A percentile compares a stretch with the other conserved stretches of the same genome.
Evolutionary conservation across 495 filamentous ascomycete genomes (phyloP).

Genomic region (Aspergillus indologenus): DNA sequence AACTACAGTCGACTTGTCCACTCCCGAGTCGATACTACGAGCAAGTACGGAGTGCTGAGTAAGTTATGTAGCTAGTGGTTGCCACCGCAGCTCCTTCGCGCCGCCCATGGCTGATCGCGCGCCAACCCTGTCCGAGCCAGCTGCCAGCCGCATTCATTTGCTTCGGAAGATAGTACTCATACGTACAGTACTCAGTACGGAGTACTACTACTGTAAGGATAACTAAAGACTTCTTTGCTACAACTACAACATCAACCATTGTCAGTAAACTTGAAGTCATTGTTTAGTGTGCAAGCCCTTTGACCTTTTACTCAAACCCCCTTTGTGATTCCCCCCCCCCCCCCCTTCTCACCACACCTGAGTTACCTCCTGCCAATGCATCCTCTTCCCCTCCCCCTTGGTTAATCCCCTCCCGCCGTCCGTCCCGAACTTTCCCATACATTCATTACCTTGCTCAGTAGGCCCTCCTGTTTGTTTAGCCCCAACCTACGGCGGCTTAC

Average conservation of each 20-base stretch:
- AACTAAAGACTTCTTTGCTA: too few relatives aligned
- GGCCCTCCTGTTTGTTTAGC: not conserved
- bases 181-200: not conserved
- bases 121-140: slow-evolving; percentile 32
- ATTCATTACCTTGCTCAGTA: not conserved
- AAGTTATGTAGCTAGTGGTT: too few relatives aligned
- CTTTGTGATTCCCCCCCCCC: not conserved
- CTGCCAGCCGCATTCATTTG: slow-evolving; percentile 24
- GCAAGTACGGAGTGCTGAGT: too few relatives aligned
- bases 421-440: too few relatives aligned
- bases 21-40: too few relatives aligned
- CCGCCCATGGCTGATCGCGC: slow-evolving; percentile 44
- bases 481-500: not conserved
- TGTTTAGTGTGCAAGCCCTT: too few relatives aligned
- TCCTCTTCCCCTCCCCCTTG: not conserved
- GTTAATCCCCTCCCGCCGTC: too few relatives aligned
- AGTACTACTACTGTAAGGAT: not conserved
- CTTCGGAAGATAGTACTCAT: slow-evolving; percentile 6
- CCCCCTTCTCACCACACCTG: not conserved
- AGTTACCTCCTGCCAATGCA: not conserved
- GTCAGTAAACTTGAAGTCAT: not conserved
- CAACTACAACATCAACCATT: too few relatives aligned
- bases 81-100: too few relatives aligned
- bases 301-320: too few relatives aligned
- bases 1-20: too few relatives aligned